A percentile compares a stretch with the other conserved stretches of the same genome.
Conservation (phyloP, 169 alveolate genomes). For the Besnoitia besnoiti region DNA sequence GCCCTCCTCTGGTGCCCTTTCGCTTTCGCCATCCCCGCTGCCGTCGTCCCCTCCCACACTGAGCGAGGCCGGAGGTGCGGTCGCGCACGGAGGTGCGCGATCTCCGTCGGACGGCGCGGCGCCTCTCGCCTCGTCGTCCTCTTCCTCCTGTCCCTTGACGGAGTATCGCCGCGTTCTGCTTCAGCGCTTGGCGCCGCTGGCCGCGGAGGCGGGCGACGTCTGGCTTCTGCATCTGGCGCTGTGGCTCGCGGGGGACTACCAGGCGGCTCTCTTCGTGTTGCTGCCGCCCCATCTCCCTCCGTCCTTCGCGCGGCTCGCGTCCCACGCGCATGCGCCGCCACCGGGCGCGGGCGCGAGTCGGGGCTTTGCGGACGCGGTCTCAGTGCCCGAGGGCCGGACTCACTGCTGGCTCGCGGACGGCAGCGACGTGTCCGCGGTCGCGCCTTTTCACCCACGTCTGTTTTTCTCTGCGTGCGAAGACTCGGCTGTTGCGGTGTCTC, state of each 20-base stretch:
- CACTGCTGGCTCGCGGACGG: background rate
- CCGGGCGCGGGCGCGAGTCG: background rate
- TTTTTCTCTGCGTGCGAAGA: background rate
- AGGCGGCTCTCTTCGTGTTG: slow-evolving; percentile 44
- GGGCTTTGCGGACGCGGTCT: background rate
- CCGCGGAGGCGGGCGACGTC: slow-evolving; percentile 58
- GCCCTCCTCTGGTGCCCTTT: background rate
- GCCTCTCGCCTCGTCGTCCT: background rate
- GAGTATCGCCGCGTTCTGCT: slow-evolving; percentile 60
- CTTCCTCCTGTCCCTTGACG: slow-evolving; percentile 43
- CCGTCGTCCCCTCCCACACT: background rate
- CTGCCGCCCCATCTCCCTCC: slow-evolving; percentile 48
- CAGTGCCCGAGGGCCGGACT: background rate
- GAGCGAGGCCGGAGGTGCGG: too few relatives aligned
- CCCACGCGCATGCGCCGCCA: background rate
- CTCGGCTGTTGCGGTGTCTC: background rate
- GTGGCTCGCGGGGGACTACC: slow-evolving; percentile 62
- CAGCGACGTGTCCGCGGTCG: background rate
- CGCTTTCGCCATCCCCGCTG: background rate
- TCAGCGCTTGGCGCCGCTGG: slow-evolving; percentile 50
- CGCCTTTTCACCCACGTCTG: background rate
- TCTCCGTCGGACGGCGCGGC: slow-evolving; percentile 5
- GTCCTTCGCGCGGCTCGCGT: background rate
- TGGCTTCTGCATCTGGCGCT: slow-evolving; percentile 51
- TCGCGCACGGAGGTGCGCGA: background rate